Conservation (phyloP, 352 stramenopile species). For the Phytophthora melonis region DNA sequence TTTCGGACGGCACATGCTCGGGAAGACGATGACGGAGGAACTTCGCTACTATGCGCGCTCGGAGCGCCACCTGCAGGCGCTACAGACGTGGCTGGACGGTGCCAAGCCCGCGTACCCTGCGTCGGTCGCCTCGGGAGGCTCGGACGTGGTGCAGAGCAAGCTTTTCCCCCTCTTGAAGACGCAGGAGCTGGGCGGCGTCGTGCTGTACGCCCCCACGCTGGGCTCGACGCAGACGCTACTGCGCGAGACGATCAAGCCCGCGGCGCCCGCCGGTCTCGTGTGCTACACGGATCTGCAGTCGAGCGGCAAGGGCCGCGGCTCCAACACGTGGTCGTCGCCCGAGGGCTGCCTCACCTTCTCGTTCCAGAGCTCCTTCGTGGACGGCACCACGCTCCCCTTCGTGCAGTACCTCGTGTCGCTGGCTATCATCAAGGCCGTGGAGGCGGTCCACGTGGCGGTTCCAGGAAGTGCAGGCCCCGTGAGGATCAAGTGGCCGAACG, state of each 20-base stretch:
- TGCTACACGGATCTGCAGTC: constrained; percentile 87
- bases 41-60: constrained; percentile 80
- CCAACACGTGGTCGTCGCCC: constrained; percentile 89
- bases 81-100: constrained; percentile 71
- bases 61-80: constrained; percentile 70
- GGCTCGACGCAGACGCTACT: constrained; percentile 88
- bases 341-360: constrained; percentile 93
- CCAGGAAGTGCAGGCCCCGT: constrained; percentile 58
- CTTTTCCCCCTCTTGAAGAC: constrained; percentile 72
- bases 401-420: constrained; percentile 93
- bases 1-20: constrained; percentile 26
- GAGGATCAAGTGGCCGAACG: constrained; percentile 94
- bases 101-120: constrained; percentile 35
- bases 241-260: constrained; percentile 76
- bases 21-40: constrained; percentile 74
- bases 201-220: constrained; percentile 79
- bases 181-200: constrained; percentile 64
- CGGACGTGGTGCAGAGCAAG: constrained; percentile 49
- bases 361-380: constrained; percentile 85
- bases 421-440: constrained; percentile 84
- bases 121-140: constrained; percentile 30
- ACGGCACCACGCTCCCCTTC: constrained; percentile 86
- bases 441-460: constrained; percentile 53
- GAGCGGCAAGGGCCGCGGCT: constrained; percentile 81
- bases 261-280: constrained; percentile 68